Conservation (phyloP, 305 asterid species). For the Fraxinus sp. region DNA sequence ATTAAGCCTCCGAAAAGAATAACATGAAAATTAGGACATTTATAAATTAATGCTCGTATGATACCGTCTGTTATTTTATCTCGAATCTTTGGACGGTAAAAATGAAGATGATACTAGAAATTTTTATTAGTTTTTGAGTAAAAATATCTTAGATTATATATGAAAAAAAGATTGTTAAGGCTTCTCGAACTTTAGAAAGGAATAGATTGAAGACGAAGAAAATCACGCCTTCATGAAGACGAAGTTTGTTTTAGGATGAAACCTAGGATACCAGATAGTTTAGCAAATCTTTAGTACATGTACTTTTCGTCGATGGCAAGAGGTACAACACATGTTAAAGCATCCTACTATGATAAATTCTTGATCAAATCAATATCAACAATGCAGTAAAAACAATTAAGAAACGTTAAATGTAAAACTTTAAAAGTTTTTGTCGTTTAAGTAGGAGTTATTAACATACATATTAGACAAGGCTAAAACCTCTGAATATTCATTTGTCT, state of each 20-base stretch:
- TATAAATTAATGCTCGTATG: not conserved
- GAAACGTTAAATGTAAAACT: not conserved
- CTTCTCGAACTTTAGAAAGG: not conserved
- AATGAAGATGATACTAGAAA: not conserved
- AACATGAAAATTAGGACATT: not conserved
- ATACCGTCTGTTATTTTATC: not conserved
- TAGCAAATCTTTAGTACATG: not conserved
- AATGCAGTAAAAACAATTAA: not conserved
- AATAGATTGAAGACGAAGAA: not conserved
- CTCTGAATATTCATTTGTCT: not conserved
- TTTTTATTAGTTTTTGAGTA: not conserved
- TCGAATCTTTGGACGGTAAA: not conserved
- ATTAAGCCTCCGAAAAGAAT: not conserved
- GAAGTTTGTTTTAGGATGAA: not conserved
- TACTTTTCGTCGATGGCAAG: not conserved
- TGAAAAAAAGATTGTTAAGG: not conserved
- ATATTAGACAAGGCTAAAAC: not conserved
- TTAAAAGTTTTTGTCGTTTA: not conserved
- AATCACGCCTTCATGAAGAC: not conserved
- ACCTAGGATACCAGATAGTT: not conserved
- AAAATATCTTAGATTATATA: not conserved
- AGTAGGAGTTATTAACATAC: not conserved
- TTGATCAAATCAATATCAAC: not conserved
- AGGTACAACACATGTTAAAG: not conserved
- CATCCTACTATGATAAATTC: not conserved